Percentiles rank a stretch among this genome's conserved stretches.
phyloP scores from a whole-genome alignment of 106 monocot genomes.

The Cymbidium sinense region DNA sequence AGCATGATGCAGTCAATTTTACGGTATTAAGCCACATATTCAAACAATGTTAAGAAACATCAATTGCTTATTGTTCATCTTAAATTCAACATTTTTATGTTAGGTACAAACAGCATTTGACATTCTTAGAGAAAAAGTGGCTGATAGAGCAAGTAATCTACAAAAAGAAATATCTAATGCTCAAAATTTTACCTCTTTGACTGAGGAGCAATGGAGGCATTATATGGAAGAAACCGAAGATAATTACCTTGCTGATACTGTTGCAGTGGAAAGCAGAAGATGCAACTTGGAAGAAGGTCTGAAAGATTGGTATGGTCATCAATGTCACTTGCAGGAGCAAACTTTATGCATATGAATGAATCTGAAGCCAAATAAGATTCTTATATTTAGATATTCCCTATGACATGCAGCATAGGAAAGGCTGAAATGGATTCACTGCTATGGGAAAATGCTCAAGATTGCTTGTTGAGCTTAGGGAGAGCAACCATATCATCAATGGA shows the following conservation, averaged over 20 bases:
- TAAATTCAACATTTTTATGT: background rate
- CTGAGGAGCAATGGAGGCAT: constrained; percentile 45
- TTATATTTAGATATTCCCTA: background rate
- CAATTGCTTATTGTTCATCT: background rate
- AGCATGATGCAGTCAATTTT: background rate
- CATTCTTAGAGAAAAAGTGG: constrained; percentile 54
- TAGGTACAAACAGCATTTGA: constrained; percentile 76
- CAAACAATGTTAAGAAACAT: background rate
- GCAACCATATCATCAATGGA: constrained; percentile 51
- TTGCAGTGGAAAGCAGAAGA: constrained; percentile 52
- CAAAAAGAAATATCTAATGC: constrained; percentile 69
- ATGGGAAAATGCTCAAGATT: constrained; percentile 75
- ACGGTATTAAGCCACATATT: background rate
- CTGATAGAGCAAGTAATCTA: constrained; percentile 44
- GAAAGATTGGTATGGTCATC: constrained; percentile 50
- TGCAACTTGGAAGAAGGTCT: constrained; percentile 56
- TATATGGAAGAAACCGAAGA: constrained; percentile 78
- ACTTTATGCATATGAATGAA: background rate
- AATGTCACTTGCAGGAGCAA: background rate
- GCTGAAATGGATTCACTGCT: constrained; percentile 58
- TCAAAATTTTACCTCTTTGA: constrained; percentile 49
- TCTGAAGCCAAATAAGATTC: background rate
- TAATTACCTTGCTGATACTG: constrained; percentile 50
- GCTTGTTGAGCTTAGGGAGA: constrained; percentile 52
- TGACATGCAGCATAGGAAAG: constrained; percentile 48